Percentiles rank a stretch among this genome's conserved stretches.
Evolutionary conservation across 2,329 filamentous ascomycete genomes (phyloP).

Genomic region (Cryoendolithus antarcticus): DNA sequence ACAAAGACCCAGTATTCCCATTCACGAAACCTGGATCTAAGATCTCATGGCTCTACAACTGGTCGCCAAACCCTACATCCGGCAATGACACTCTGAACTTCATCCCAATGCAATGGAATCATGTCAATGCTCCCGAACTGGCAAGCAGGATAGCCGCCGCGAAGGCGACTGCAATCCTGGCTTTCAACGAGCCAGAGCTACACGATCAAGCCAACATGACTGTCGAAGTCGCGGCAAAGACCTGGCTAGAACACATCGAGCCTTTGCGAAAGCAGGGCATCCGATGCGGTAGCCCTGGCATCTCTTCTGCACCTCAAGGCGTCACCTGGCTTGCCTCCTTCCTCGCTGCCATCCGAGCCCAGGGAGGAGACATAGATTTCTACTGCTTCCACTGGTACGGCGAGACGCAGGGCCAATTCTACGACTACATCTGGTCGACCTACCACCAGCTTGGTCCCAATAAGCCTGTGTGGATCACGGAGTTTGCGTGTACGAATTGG

Average conservation of each 20-base stretch:
- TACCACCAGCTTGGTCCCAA: conserved; percentile 14
- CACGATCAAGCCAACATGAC: conserved; percentile 21
- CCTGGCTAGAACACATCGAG: conserved; percentile 19
- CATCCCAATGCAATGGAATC: conserved; percentile 24
- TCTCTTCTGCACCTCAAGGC: conserved; percentile 18
- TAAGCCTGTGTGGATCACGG: conserved; percentile 22
- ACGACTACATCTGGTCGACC: conserved; percentile 23
- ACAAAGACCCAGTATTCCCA: conserved; percentile 16
- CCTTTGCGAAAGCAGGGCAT: conserved; percentile 18
- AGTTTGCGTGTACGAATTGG: conserved; percentile 23
- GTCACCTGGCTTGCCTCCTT: conserved; percentile 18
- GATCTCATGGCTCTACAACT: conserved; percentile 24
- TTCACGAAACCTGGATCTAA: conserved; percentile 23
- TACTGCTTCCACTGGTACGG: conserved; percentile 23
- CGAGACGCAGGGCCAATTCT: conserved; percentile 17
- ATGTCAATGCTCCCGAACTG: conserved; percentile 15
- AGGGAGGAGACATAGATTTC: conserved; percentile 20
- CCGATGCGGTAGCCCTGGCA: conserved; percentile 18
- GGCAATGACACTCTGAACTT: conserved; percentile 15
- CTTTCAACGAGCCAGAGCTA: conserved; percentile 23
- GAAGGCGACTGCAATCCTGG: conserved; percentile 10
- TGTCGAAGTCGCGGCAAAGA: conserved; percentile 13
- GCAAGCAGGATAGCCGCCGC: conserved; percentile 9
- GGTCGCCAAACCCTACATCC: conserved; percentile 18
- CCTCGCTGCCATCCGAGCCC: conserved; percentile 11